Evolutionary conservation across 2,329 filamentous ascomycete genomes (phyloP).

Genomic region (Monosporascus sp.): DNA sequence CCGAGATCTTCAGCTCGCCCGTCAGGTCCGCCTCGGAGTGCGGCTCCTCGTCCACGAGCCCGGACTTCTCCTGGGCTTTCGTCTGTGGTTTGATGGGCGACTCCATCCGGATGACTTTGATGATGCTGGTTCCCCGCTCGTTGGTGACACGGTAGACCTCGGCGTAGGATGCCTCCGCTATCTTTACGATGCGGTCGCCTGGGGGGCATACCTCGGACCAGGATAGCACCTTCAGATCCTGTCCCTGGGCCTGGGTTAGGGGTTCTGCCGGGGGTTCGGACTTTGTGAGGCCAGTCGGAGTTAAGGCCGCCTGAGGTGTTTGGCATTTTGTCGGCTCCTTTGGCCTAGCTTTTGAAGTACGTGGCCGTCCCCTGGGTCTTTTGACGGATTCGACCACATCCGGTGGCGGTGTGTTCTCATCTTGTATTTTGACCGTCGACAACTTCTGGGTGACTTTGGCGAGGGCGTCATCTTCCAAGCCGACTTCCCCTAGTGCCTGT

Average conservation of each 20-base stretch:
- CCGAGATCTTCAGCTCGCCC: slow-evolving; percentile 58
- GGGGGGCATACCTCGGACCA: slow-evolving; percentile 55
- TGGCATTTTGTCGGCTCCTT: slow-evolving; percentile 6
- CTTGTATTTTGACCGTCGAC: slow-evolving; percentile 18
- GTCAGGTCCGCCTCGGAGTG: slow-evolving; percentile 49
- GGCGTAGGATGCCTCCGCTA: slow-evolving; percentile 62
- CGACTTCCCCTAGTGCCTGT: slow-evolving; percentile 9
- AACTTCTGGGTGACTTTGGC: slow-evolving; percentile 29
- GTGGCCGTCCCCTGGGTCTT: slow-evolving; percentile 15
- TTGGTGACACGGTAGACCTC: slow-evolving; percentile 61
- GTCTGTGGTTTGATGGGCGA: slow-evolving; percentile 55
- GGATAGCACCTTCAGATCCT: slow-evolving; percentile 37
- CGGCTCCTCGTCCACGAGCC: slow-evolving; percentile 54
- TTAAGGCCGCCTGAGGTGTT: slow-evolving; percentile 5
- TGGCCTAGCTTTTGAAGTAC: slow-evolving; percentile 7
- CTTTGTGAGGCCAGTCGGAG: slow-evolving; percentile 6
- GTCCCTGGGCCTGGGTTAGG: slow-evolving; percentile 9
- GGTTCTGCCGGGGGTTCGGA: slow-evolving; percentile 7
- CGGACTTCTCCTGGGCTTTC: slow-evolving; percentile 47
- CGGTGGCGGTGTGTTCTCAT: slow-evolving; percentile 15
- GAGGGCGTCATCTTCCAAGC: slow-evolving; percentile 18
- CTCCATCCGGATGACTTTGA: slow-evolving; percentile 57
- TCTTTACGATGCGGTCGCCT: slow-evolving; percentile 52
- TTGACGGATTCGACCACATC: slow-evolving; percentile 7
- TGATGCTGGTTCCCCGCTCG: slow-evolving; percentile 55